Percentiles rank a stretch among this genome's conserved stretches.
Conservation (phyloP, 257 asterid genomes). For the Primulina tabacum region DNA sequence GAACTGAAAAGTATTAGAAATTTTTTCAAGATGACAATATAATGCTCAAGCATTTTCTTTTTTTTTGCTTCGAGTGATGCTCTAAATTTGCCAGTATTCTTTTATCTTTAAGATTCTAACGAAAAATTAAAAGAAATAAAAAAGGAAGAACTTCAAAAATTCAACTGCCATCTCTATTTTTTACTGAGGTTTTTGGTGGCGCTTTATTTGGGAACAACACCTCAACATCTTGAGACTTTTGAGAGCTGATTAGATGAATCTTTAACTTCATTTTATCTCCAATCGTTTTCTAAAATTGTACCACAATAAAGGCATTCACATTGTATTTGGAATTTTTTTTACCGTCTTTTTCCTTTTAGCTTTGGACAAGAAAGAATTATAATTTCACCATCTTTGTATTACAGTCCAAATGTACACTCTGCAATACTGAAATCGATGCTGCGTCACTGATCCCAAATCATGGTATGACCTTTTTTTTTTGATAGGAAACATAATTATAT, state of each 20-base stretch:
- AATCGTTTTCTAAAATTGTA: constrained; percentile 12
- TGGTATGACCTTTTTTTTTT: constrained; percentile 57
- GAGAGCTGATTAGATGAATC: constrained; percentile 12
- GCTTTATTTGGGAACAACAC: too few species aligned
- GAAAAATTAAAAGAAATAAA: too few species aligned
- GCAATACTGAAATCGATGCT: constrained; percentile 70
- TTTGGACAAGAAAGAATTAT: constrained; percentile 23
- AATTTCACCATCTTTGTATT: constrained; percentile 23
- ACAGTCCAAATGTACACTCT: constrained; percentile 85
- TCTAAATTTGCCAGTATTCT: too few species aligned
- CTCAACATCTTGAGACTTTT: neutral
- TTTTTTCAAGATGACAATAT: too few species aligned
- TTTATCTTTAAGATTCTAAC: too few species aligned
- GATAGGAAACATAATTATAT: too few species aligned
- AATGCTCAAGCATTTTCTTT: too few species aligned
- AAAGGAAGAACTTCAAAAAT: too few species aligned
- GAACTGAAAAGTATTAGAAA: too few species aligned
- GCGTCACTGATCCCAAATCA: constrained; percentile 82
- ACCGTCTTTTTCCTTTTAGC: neutral
- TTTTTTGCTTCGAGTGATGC: too few species aligned
- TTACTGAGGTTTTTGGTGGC: too few species aligned
- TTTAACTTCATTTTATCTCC: constrained; percentile 15
- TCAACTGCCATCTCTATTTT: too few species aligned
- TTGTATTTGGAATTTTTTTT: constrained; percentile 7
- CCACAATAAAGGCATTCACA: neutral